Base-by-base conservation (phyloP, 148 eudicot genomes). In the Euryodendron excelsum region DNA sequence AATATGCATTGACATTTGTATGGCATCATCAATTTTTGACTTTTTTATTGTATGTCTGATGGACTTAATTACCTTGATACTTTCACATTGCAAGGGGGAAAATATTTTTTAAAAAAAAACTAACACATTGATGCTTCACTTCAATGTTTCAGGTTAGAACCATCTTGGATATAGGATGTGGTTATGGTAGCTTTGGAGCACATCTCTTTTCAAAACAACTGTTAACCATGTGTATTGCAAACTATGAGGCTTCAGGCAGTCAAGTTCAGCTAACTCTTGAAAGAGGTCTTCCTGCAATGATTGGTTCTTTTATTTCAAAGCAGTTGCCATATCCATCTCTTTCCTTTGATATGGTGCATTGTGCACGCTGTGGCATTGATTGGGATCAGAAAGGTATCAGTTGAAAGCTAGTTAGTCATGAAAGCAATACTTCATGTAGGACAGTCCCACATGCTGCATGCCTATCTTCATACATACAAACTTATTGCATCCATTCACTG, bases 201-300 rank as follows among this genome's bases (percentile, higher is more conserved):
- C 95, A 91, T 85, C 91, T 94, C 25, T 91, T 86, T 80, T 89
- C 94, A 69, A 87, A 87, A 47, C 86, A 94, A 76, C 67, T 94
- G 45, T 83, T 94, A 76, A 94, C 98, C 45, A 92, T 89, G 93
- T 94, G 98, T 81, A 75, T 92, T 76, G 98, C 98, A 58, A 89
- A 92, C 75, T 92, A 90, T 70, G 98, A 94, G 86, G 86, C 93
- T 82, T 92, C 98, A 48, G 98, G 98, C 41, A 94, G 98, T 84
- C 98, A 94, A 87, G 98, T 92, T 61, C 97, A 94, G 72, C 87
- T 94, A 74, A 92, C 95, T 67, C 93, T 92, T 53, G 98, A 94
- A 85, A 89, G 98, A 85, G 98, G 98, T 67, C 93, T 94, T 79
- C 98, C 98, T 9, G 98, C 97, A 68, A 92, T 94, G 97, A 86